Percentiles rank a stretch among this genome's conserved stretches.
Conservation (phyloP, 225 moss, liverwort and hornwort species). For the Polytrichum formosum region DNA sequence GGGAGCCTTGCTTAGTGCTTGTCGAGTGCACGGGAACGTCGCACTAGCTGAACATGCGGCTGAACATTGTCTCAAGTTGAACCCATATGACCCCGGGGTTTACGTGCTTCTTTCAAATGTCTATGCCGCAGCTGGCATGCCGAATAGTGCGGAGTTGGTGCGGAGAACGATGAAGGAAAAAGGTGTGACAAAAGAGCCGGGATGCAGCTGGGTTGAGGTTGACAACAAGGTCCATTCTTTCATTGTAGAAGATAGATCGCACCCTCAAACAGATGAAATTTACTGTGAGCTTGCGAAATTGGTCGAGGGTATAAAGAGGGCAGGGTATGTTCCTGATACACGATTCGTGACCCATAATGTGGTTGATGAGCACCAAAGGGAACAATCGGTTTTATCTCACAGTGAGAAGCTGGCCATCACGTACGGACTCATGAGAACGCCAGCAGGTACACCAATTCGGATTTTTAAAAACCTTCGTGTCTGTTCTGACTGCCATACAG, state of each 20-base stretch:
- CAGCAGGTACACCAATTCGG: background rate
- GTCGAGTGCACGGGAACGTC: background rate
- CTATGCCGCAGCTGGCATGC: slow-evolving; percentile 3
- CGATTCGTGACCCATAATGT: slow-evolving; percentile 1
- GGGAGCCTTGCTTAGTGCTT: slow-evolving; percentile 7
- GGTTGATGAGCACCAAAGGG: slow-evolving; percentile 2
- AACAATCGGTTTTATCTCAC: background rate
- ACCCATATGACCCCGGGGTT: background rate
- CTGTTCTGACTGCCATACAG: slow-evolving; percentile 5
- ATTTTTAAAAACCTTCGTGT: slow-evolving; percentile 11
- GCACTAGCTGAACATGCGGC: background rate
- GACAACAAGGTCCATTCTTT: slow-evolving; percentile 5
- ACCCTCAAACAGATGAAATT: slow-evolving; percentile 7
- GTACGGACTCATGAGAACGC: background rate
- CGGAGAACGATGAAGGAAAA: slow-evolving; percentile 4
- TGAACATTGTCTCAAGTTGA: slow-evolving; percentile 1
- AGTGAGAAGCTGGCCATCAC: slow-evolving; percentile 9
- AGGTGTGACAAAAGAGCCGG: slow-evolving; percentile 3
- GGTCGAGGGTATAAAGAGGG: background rate
- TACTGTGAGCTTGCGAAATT: background rate
- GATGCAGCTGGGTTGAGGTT: slow-evolving; percentile 10
- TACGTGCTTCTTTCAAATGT: slow-evolving; percentile 9
- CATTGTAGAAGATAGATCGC: slow-evolving; percentile 9
- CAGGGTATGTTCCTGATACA: slow-evolving; percentile 14
- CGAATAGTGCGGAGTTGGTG: background rate